Percentiles rank a stretch among this genome's conserved stretches.
Evolutionary conservation across 805 yeast genomes (phyloP).

Genomic region (Sugiyamaella marilandica): DNA sequence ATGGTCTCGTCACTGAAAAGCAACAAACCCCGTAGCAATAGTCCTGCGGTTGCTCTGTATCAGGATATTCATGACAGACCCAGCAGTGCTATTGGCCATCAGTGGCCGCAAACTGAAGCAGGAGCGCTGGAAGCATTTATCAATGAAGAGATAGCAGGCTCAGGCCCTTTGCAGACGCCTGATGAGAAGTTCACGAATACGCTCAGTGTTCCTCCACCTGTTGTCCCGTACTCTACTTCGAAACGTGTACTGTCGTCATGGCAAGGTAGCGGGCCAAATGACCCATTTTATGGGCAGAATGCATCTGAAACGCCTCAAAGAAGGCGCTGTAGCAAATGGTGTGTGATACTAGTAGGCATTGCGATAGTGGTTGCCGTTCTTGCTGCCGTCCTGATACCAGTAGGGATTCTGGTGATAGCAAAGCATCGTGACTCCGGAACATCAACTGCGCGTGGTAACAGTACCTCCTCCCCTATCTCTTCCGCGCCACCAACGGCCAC

Average conservation of each 20-base stretch:
- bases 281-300: not conserved
- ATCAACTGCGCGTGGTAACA: constrained; percentile 4
- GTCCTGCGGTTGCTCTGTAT: not conserved
- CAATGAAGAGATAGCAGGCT: not conserved
- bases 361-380: constrained; percentile 18
- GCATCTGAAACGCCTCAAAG: not conserved
- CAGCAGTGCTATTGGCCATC: not conserved
- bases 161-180: too few relatives aligned
- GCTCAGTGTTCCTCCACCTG: not conserved
- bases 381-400: constrained; percentile 29
- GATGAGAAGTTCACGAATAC: not conserved
- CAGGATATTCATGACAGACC: not conserved
- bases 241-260: not conserved
- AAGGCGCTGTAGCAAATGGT: not conserved
- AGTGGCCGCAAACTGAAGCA: not conserved
- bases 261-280: not conserved
- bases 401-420: constrained; percentile 27
- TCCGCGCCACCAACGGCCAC: constrained; percentile 5
- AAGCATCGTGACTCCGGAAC: constrained; percentile 5
- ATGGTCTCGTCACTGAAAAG: not conserved
- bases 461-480: not conserved
- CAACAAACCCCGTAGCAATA: not conserved
- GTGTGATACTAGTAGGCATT: constrained; percentile 8
- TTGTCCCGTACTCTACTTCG: not conserved
- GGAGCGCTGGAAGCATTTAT: not conserved